Conservation (phyloP, 352 stramenopile species). For the Pseudoperonospora humuli region DNA sequence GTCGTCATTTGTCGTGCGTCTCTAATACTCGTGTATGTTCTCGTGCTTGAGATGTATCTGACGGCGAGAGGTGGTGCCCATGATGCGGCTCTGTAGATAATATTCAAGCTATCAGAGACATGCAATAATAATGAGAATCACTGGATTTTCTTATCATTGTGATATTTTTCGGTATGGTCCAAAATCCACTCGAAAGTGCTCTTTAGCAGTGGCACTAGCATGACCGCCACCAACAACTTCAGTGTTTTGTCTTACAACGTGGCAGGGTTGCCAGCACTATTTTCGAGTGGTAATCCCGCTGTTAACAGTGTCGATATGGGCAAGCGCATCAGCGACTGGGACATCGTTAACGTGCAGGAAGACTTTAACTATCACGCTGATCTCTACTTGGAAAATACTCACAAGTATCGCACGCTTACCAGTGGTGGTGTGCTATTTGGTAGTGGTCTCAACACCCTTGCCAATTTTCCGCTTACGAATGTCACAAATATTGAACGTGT, state of each 20-base stretch:
- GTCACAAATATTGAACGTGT: slow-evolving; percentile 26
- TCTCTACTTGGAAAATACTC: slow-evolving; percentile 35
- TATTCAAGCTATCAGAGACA: too few species aligned
- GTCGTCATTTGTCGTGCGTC: too few species aligned
- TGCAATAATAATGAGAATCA: too few species aligned
- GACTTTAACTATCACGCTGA: slow-evolving; percentile 36
- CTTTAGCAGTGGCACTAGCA: too few species aligned
- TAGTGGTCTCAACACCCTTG: slow-evolving; percentile 44
- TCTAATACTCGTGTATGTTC: too few species aligned
- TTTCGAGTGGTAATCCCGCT: slow-evolving; percentile 38
- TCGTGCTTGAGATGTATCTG: too few species aligned
- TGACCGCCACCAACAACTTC: slow-evolving; percentile 22
- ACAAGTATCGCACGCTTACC: slow-evolving; percentile 35
- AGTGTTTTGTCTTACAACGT: slow-evolving; percentile 42
- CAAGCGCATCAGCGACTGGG: slow-evolving; percentile 34
- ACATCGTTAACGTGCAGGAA: slow-evolving; percentile 37
- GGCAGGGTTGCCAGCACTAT: slow-evolving; percentile 30
- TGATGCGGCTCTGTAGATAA: too few species aligned
- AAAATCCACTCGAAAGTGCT: too few species aligned
- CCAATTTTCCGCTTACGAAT: slow-evolving; percentile 33
- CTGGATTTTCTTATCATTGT: too few species aligned
- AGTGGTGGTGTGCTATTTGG: slow-evolving; percentile 40
- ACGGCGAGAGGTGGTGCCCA: too few species aligned
- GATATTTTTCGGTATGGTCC: too few species aligned
- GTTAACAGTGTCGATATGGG: slow-evolving; percentile 38